Base-by-base conservation (phyloP, 1,284 basidiomycete species). In the Apiotrichum akiyoshidainum region DNA sequence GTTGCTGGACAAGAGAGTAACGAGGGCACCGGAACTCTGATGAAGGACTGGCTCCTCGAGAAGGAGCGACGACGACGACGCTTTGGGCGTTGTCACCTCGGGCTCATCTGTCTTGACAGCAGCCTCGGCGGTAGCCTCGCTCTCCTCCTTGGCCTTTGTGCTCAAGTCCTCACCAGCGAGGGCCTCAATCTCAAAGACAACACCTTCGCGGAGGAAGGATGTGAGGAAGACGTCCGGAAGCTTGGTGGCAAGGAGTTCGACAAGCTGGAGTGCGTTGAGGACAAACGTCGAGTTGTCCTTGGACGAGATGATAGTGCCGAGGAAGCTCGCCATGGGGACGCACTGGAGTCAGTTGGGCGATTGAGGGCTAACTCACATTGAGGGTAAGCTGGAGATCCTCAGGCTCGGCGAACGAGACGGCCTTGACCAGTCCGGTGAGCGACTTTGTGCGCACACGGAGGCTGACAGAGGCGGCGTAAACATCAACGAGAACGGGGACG, bases 391-490 rank as follows among this genome's bases (percentile, higher is more conserved):
- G 85, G n/a, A 96, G 79, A 22, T 87, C 86, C 7, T 87, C 85
- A 5, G 84, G 83, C 57, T 91, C 87, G 46, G 91, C 81, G 74
- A 93, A 97, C 62, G 89, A 88, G 52, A 92, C 85, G 2, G 93
- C 91, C 74, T 96, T 95, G 63, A 94, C 77, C 52, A 97, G 70
- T 1, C 88, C 90, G 0, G 87, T 88, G 60, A 97, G 81, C 0
- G 90, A 89, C 80, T 94, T 94, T 52, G 88, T 85, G 59, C 93
- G 83, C 4, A 96, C 86, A 8, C 89, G 86, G 0, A 87, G 85
- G 55, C 87, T 86, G 37, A 97, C 92, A 68, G 91, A 95, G 12
- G 94, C 93, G 21, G 92, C 88, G 76, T 95, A 97, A 10, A 97
- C 93, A 68, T 97, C 93, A 57, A 96, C 87, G 52, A 97, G 82